Base-by-base conservation (phyloP, 306 rosid genomes). In the Senna siamea region DNA sequence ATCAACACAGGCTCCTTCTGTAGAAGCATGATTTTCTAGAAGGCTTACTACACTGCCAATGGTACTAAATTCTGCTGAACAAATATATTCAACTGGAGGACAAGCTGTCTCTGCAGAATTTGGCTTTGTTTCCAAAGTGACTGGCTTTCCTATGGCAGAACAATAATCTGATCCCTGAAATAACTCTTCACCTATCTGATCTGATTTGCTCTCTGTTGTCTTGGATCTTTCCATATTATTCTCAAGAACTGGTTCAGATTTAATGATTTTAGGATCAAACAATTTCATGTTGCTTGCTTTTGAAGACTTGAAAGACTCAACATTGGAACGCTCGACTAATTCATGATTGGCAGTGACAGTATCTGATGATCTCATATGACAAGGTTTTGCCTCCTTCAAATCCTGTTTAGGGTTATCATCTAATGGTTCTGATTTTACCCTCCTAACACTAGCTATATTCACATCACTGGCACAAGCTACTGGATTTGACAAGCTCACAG, bases 381-480 rank as follows among this genome's bases (percentile, higher is more conserved):
- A 26, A 50, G 75, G 13, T 69, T 73, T 78, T 77, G 69, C 72
- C 40, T 78, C 76, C 69, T 76, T 74, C 60, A 54, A 76, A 54
- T 65, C 85, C 74, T 47, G 66, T 71, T 86, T 89, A 41, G 37
- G 48, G 69, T 84, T 80, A 76, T 80, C 97, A 56, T 87, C 93
- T 54, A 75, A 63, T 43, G 96, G 97, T 66, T 94, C 98, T 38
- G 91, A 52, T 78, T 94, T 94, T 13, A 94, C 90, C 17, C 53
- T 65, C 75, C 81, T 87, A 67, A 56, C 10, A 83, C 80, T 77
- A 79, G 70, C 80, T 34, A 78, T 72, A 65, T 68, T 77, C 28
- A 58, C 62, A 80, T 64, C 86, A 69, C 63, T 78, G 26, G 64
- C 48, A 28, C 76, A 65, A 58, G 73, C 60, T 32, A 17, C 71